A percentile compares a stretch with the other conserved stretches of the same genome.
Evolutionary conservation across 1,284 basidiomycete genomes (phyloP).

Genomic region (Microbotryum intermedium): DNA sequence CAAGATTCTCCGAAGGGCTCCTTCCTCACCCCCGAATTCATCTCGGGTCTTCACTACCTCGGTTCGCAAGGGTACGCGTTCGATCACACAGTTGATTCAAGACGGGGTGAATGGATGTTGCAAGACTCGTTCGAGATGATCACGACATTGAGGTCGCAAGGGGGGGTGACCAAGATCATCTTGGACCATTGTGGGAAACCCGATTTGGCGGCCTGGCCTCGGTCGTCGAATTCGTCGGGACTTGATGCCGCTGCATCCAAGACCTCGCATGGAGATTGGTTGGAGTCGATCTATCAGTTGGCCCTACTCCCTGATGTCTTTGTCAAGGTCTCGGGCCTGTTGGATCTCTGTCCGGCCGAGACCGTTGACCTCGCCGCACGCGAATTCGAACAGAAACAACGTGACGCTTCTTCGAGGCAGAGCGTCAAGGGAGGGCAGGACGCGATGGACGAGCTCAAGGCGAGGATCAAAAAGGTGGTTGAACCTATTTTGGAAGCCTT

Average conservation of each 20-base stretch:
- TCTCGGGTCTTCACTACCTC: conserved; percentile 16
- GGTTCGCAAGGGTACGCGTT: conserved; percentile 18
- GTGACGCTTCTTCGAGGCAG: background rate
- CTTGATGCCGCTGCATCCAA: conserved; percentile 7
- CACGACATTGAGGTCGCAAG: conserved; percentile 6
- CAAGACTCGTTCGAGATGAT: background rate
- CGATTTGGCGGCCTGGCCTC: conserved; percentile 3
- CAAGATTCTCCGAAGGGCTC: conserved; percentile 20
- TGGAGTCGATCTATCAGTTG: conserved; percentile 10
- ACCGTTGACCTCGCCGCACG: conserved; percentile 10
- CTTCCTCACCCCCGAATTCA: conserved; percentile 6
- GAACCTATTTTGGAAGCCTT: conserved; percentile 27
- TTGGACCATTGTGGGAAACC: conserved; percentile 29
- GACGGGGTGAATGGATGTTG: background rate
- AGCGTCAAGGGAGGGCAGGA: background rate
- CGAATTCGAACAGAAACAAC: conserved; percentile 3
- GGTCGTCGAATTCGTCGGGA: background rate
- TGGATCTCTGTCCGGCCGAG: conserved; percentile 9
- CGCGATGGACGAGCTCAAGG: background rate
- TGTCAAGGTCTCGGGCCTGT: conserved; percentile 25
- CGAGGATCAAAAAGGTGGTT: conserved; percentile 12
- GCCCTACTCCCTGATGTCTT: conserved; percentile 19
- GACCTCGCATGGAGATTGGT: background rate
- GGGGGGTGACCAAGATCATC: conserved; percentile 9
- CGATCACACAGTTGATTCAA: conserved; percentile 24